A percentile compares a stretch with the other conserved stretches of the same genome.
Evolutionary conservation across 2,329 filamentous ascomycete species (phyloP).

Genomic region (Bimuria novae-zelandiae): DNA sequence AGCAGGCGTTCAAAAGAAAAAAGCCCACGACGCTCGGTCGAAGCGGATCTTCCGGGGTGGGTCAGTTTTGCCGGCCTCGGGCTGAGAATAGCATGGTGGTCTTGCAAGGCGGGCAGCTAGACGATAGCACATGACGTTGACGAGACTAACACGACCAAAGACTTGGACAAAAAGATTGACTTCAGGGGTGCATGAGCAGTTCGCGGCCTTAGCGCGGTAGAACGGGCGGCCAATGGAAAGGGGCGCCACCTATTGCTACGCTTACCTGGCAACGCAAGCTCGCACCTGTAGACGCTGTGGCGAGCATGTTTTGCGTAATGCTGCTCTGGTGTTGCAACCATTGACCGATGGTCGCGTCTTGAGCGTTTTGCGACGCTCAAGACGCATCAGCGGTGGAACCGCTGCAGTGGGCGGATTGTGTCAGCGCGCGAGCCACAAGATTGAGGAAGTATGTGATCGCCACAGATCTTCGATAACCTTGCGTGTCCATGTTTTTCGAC

Average conservation of each 20-base stretch:
- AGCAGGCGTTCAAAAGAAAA: slow-evolving; percentile 24
- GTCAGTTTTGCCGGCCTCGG: slow-evolving; percentile 18
- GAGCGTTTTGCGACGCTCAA: not conserved
- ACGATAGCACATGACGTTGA: slow-evolving; percentile 43
- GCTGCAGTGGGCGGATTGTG: slow-evolving; percentile 16
- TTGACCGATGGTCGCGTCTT: slow-evolving; percentile 10
- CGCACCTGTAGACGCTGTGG: slow-evolving; percentile 30
- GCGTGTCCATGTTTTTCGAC: slow-evolving; percentile 39
- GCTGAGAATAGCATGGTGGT: slow-evolving; percentile 32
- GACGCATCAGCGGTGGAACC: slow-evolving; percentile 1
- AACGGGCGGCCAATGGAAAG: slow-evolving; percentile 21
- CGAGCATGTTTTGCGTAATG: slow-evolving; percentile 22
- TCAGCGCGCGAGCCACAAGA: slow-evolving; percentile 28
- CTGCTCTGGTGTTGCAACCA: not conserved
- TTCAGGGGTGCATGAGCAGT: slow-evolving; percentile 30
- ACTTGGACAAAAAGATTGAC: too few species aligned
- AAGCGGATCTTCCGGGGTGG: slow-evolving; percentile 37
- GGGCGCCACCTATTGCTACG: not conserved
- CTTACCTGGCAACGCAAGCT: slow-evolving; percentile 3
- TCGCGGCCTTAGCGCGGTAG: slow-evolving; percentile 28
- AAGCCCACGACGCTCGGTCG: slow-evolving; percentile 27
- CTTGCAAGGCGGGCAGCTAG: slow-evolving; percentile 11
- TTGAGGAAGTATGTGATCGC: slow-evolving; percentile 11
- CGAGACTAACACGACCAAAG: slow-evolving; percentile 22
- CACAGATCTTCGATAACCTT: slow-evolving; percentile 38